These are phyloP conservation scores for Erigeron canadensis DNA, from an alignment of 129 eudicot genomes.

Conservation along the genomic window DNA sequence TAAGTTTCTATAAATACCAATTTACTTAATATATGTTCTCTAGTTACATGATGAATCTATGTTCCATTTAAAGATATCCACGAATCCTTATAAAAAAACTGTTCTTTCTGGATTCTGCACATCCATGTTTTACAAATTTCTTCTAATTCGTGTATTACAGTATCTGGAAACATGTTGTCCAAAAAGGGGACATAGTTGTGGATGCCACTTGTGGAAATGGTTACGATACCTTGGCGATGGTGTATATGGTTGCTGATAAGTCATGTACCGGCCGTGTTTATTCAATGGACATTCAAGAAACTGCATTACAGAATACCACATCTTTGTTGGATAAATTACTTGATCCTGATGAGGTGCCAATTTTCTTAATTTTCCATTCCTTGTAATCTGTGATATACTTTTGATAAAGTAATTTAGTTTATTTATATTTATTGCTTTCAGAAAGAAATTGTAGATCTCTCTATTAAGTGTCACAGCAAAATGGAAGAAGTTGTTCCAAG, in stretches of 20 bases:
- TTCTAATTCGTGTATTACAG: constrained; percentile 31
- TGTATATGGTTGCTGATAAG: constrained; percentile 60
- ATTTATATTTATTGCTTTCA: constrained; percentile 28
- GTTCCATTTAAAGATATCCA: no score
- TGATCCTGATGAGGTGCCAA: constrained; percentile 50
- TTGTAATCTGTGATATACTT: not conserved
- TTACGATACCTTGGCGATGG: constrained; percentile 77
- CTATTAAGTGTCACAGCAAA: constrained; percentile 68
- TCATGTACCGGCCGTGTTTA: constrained; percentile 61
- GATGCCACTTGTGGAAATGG: constrained; percentile 99
- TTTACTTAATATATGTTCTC: no score
- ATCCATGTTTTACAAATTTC: not conserved
- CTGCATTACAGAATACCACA: constrained; percentile 63
- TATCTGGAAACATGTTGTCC: constrained; percentile 68
- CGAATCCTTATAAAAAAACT: not conserved
- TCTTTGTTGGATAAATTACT: constrained; percentile 53
- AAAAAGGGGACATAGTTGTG: constrained; percentile 76
- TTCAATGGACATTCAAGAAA: constrained; percentile 78
- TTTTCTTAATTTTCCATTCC: constrained; percentile 3
- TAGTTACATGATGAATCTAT: no score
- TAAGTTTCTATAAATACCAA: no score
- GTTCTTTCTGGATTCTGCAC: not conserved
- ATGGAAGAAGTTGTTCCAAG: constrained; percentile 77
- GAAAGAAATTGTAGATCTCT: constrained; percentile 66
- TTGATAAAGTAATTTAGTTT: not conserved